Conservation (phyloP, 306 rosid species). For the Calophaca sinica region DNA sequence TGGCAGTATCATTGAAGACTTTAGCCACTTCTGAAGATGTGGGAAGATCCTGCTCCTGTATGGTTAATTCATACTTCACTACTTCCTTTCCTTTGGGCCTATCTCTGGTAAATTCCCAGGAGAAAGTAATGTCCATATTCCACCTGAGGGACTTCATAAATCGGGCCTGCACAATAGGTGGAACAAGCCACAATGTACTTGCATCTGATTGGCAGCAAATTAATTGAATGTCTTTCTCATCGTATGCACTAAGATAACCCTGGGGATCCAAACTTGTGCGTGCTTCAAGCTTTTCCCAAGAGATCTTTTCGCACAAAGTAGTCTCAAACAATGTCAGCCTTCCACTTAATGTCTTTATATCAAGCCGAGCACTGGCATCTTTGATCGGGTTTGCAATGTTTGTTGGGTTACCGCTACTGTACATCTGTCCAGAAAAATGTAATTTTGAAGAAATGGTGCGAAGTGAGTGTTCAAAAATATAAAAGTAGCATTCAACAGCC, state of each 20-base stretch:
- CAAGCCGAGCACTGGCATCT: conserved; percentile 84
- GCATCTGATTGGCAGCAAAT: conserved; percentile 97
- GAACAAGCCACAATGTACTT: conserved; percentile 82
- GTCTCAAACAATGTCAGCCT: conserved; percentile 85
- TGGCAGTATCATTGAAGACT: conserved; percentile 79
- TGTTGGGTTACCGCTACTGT: conserved; percentile 98
- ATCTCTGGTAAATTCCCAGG: conserved; percentile 78
- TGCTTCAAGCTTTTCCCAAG: conserved; percentile 62
- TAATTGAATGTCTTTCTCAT: conserved; percentile 75
- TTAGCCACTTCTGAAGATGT: conserved; percentile 61
- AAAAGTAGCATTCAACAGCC: conserved; percentile 34
- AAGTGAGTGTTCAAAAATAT: neutral
- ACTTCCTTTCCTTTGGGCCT: conserved; percentile 90
- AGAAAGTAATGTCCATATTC: conserved; percentile 71
- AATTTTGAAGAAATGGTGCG: conserved; percentile 32
- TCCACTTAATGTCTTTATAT: conserved; percentile 77
- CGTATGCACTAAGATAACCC: conserved; percentile 65
- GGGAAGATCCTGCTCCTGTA: conserved; percentile 68
- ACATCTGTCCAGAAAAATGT: conserved; percentile 67
- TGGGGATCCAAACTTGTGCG: conserved; percentile 60
- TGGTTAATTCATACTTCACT: conserved; percentile 63
- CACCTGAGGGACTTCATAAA: conserved; percentile 69
- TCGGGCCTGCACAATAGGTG: conserved; percentile 70
- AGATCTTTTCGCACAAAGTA: conserved; percentile 76
- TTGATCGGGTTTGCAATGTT: conserved; percentile 92